These are phyloP conservation scores for Salmacisia buchloeana DNA, from an alignment of 1,284 basidiomycete species.

Conservation along the genomic window DNA sequence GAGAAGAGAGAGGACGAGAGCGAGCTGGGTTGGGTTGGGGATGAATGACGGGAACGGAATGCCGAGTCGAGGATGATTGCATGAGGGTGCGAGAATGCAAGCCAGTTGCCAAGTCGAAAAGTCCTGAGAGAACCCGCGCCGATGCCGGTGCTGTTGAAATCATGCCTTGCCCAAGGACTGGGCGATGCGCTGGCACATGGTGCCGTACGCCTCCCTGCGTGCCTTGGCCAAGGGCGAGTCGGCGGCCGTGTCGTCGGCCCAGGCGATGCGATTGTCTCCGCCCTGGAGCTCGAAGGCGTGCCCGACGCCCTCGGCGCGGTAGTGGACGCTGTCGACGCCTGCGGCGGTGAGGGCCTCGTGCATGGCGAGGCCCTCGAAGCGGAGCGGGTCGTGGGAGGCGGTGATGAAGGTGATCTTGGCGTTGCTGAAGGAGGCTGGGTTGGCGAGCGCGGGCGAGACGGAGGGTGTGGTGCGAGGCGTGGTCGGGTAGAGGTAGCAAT, in stretches of 20 bases:
- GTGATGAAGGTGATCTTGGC: neutral
- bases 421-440: neutral
- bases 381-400: constrained; percentile 1
- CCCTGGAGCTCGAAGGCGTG: constrained; percentile 7
- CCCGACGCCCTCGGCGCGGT: constrained; percentile 34
- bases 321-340: constrained; percentile 34
- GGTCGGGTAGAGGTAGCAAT: neutral
- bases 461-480: neutral
- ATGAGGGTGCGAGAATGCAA: no score
- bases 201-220: neutral
- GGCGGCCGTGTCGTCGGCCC: neutral
- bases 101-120: no score
- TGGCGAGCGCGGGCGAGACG: constrained; percentile 1
- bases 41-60: no score
- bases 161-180: constrained; percentile 13
- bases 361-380: constrained; percentile 5
- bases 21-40: no score
- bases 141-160: no score
- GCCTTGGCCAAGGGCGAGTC: constrained; percentile 2
- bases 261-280: constrained; percentile 1
- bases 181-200: constrained; percentile 2
- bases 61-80: no score
- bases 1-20: no score
- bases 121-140: no score
- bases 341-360: constrained; percentile 16